A percentile compares a stretch with the other conserved stretches of the same genome.
Conservation (phyloP, 1,284 basidiomycete genomes). For the Cyathus pygmaeus region DNA sequence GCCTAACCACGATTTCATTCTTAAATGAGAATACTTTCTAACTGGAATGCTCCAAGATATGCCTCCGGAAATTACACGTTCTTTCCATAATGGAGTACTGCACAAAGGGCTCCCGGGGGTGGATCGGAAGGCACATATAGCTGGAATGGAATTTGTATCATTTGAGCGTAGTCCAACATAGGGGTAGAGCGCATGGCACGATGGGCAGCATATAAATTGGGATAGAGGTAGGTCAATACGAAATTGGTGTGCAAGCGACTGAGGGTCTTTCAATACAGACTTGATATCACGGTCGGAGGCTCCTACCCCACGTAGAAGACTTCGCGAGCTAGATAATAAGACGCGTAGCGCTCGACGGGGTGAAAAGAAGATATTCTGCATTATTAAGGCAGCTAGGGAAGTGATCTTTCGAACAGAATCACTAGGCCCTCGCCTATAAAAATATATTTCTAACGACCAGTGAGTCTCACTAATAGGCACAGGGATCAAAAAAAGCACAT, state of each 20-base stretch:
- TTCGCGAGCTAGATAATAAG: constrained; percentile 6
- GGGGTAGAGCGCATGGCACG: constrained; percentile 8
- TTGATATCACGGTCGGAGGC: neutral
- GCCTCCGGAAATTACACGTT: neutral
- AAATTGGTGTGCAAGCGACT: constrained; percentile 1
- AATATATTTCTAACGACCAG: neutral
- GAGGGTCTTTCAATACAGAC: constrained; percentile 9
- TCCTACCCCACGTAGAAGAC: constrained; percentile 3
- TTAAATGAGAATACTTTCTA: constrained; percentile 19
- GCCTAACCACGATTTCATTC: constrained; percentile 29
- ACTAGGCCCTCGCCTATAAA: neutral
- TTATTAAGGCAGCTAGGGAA: constrained; percentile 3
- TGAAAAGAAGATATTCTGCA: constrained; percentile 12
- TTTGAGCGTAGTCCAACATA: constrained; percentile 4
- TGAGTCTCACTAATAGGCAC: neutral
- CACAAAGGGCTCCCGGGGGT: constrained; percentile 4
- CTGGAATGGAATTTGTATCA: neutral
- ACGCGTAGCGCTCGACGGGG: constrained; percentile 7
- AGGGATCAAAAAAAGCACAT: neutral
- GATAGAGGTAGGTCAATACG: constrained; percentile 4
- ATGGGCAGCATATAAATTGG: constrained; percentile 10
- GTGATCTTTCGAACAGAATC: neutral
- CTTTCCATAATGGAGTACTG: constrained; percentile 17
- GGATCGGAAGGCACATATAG: constrained; percentile 7
- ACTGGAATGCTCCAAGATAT: constrained; percentile 1